These are phyloP conservation scores for Globisporangium paroecandrum DNA, from an alignment of 352 stramenopile species.

Conservation along the genomic window DNA sequence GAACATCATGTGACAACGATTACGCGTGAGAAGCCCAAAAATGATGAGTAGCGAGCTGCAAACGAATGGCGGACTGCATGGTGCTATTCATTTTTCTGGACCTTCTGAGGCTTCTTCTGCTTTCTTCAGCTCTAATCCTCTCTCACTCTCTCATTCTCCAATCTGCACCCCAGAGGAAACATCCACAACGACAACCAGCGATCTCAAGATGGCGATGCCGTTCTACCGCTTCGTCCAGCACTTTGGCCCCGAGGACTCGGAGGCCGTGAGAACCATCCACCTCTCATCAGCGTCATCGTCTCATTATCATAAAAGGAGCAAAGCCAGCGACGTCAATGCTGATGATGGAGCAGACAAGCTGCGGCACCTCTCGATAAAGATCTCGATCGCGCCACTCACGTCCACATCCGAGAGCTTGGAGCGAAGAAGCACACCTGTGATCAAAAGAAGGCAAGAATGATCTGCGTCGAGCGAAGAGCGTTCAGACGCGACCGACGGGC, in stretches of 20 bases:
- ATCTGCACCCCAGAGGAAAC: background rate
- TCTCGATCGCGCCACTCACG: too few relatives aligned
- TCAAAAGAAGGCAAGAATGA: too few relatives aligned
- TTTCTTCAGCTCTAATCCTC: background rate
- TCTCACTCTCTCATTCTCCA: background rate
- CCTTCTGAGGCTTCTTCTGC: background rate
- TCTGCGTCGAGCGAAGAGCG: too few relatives aligned
- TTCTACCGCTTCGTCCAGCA: constrained; percentile 9
- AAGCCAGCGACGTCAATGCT: background rate
- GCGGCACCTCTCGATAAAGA: background rate
- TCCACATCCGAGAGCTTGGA: too few relatives aligned
- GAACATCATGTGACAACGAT: too few relatives aligned
- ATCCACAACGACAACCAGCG: background rate
- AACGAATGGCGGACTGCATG: background rate
- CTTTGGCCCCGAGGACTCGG: background rate
- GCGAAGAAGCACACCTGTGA: too few relatives aligned
- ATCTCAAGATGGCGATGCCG: background rate
- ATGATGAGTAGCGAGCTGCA: background rate
- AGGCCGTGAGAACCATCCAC: background rate
- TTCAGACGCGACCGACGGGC: too few relatives aligned
- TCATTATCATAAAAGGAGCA: background rate
- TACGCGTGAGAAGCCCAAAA: background rate
- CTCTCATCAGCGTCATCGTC: background rate
- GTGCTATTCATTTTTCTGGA: background rate
- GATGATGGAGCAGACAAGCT: background rate